Evolutionary conservation across 1,284 basidiomycete genomes (phyloP), one percentile per base, ranked within the genome.

Genomic region (Papiliotrema terrestris): DNA sequence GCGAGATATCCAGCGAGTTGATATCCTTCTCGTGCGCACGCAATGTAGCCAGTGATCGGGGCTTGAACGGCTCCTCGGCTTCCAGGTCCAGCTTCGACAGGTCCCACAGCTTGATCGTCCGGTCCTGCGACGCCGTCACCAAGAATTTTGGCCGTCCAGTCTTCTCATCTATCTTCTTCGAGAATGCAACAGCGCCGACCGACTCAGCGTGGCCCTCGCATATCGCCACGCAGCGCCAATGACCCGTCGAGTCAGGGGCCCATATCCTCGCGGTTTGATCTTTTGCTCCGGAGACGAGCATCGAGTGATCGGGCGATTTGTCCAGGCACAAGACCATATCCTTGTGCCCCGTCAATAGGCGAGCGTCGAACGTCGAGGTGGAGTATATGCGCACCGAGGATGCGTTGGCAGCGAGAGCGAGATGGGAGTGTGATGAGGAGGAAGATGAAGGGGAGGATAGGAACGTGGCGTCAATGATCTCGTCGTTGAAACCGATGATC

Each of bases 61-160:
- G 86, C 61, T 83, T 84, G 17, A 80, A 57, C 8, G 78, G n/a
- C 6, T 70, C 11, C 59, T 57, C 52, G 60, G 59, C 50, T 36
- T 64, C 52, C 1, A 57, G 51, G 46, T 81, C 76, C 4, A 89
- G 23, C 67, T 55, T 68, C 0, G 84, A 80, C 15, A 96, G 76
- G 75, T 98, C 94, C 96, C 96, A 99, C 83, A 98, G 87, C 77
- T 99, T 99, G 74, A 97, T 88, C 2, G 96, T 98, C 29, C 91
- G 85, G 73, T 99, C 96, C 77, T 98, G 94, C 68, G 88, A 91
- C 19, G 93, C 96, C 4, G 93, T 96, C 68, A 95, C 88, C 80
- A 94, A 81, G 77, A 95, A 93, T 26, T 39, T 47, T 4, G 42
- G 46, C 78, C 62, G 59, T n/a, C 62, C 65, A 1, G 50, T 47